Percentiles rank a stretch among this genome's conserved stretches.
Evolutionary conservation across 108 stramenopile species (phyloP).

Genomic region (Nitzschia sp.): DNA sequence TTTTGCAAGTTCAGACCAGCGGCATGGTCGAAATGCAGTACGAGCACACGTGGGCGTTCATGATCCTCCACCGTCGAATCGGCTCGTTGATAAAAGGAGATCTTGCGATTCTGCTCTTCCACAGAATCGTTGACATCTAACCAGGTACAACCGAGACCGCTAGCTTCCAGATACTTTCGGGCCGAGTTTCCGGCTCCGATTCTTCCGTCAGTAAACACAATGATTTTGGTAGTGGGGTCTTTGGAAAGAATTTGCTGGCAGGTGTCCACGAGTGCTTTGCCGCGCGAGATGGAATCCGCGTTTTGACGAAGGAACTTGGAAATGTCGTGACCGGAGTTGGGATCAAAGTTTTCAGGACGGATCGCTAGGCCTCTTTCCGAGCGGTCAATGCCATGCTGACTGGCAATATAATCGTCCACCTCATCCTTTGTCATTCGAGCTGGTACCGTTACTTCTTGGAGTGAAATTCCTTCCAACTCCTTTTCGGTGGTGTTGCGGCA

Average conservation of each 20-base stretch:
- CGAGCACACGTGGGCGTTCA: constrained; percentile 59
- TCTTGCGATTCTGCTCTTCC: constrained; percentile 56
- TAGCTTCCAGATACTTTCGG: constrained; percentile 35
- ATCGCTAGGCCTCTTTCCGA: constrained; percentile 37
- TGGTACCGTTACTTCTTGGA: constrained; percentile 21
- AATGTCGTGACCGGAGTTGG: constrained; percentile 55
- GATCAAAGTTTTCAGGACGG: constrained; percentile 60
- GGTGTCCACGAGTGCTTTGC: constrained; percentile 46
- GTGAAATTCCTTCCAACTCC: constrained; percentile 55
- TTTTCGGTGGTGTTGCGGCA: constrained; percentile 57
- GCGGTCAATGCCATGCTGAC: constrained; percentile 49
- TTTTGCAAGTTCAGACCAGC: constrained; percentile 75
- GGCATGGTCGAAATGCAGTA: constrained; percentile 67
- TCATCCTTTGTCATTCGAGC: constrained; percentile 51
- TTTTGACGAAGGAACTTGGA: constrained; percentile 59
- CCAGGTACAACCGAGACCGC: constrained; percentile 52
- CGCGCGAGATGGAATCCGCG: constrained; percentile 45
- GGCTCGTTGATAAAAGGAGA: constrained; percentile 61
- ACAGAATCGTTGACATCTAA: constrained; percentile 50
- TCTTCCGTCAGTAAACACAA: constrained; percentile 65
- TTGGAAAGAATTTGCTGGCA: constrained; percentile 52
- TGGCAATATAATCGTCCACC: constrained; percentile 38
- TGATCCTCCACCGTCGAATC: constrained; percentile 71
- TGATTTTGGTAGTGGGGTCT: constrained; percentile 63
- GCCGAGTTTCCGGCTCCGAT: constrained; percentile 53